Evolutionary conservation across 352 stramenopile genomes (phyloP).

Genomic region (Globisporangium nodosum): DNA sequence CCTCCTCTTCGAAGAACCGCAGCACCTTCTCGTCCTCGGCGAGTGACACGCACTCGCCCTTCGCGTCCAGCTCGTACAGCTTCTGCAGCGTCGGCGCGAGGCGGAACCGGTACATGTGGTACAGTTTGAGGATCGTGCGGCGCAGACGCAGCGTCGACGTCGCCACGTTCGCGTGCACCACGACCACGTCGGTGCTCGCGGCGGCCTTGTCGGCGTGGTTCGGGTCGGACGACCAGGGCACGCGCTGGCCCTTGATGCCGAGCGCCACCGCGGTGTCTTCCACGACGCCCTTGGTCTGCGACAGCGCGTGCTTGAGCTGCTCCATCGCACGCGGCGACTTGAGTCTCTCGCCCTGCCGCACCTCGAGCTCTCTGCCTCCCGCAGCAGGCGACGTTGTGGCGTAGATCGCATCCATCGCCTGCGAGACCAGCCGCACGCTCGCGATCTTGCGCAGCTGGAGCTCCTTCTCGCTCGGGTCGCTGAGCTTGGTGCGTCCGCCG

Average conservation of each 20-base stretch:
- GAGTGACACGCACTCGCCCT: constrained; percentile 31
- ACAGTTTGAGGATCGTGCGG: constrained; percentile 51
- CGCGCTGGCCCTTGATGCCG: constrained; percentile 28
- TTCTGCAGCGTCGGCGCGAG: constrained; percentile 50
- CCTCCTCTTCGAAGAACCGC: constrained; percentile 56
- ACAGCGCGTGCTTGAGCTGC: constrained; percentile 30
- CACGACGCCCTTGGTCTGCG: constrained; percentile 44
- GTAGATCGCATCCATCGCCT: constrained; percentile 33
- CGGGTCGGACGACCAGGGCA: constrained; percentile 43
- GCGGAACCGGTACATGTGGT: constrained; percentile 38
- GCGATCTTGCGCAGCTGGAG: constrained; percentile 47
- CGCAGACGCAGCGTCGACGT: constrained; percentile 47
- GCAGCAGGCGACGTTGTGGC: constrained; percentile 3
- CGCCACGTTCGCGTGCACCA: constrained; percentile 38
- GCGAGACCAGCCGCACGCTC: constrained; percentile 35
- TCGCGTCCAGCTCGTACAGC: constrained; percentile 44
- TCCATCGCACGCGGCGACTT: constrained; percentile 18
- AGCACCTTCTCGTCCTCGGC: constrained; percentile 34
- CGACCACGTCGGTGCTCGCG: constrained; percentile 18
- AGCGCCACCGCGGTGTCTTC: constrained; percentile 46
- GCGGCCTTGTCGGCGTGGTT: constrained; percentile 8
- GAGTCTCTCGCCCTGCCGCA: constrained; percentile 4
- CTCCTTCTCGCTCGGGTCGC: constrained; percentile 32
- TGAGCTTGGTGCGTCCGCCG: constrained; percentile 23
- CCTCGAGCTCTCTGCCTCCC: not conserved